Base-by-base conservation (phyloP, 139 green algal genomes). In the Edaphochlamys debaryana region DNA sequence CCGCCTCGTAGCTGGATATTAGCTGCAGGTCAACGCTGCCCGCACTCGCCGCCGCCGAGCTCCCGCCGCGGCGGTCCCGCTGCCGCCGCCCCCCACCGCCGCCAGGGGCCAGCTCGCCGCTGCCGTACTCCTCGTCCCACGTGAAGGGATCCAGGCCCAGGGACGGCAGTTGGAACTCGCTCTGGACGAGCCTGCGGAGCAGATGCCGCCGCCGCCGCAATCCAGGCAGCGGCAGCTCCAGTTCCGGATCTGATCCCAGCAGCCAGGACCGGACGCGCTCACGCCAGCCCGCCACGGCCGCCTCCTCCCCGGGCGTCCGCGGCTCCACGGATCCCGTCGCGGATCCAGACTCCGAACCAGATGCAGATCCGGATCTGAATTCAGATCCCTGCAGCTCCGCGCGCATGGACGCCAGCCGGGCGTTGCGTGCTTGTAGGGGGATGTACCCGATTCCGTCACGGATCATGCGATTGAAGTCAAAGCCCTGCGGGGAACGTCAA, bases 401-500 rank as follows among this genome's bases (percentile, higher is more conserved):
- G n/a, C n/a, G n/a, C n/a, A n/a, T n/a, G n/a, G n/a, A n/a, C n/a
- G n/a, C n/a, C n/a, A n/a, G n/a, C n/a, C n/a, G n/a, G n/a, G n/a
- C n/a, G n/a, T n/a, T n/a, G n/a, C n/a, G n/a, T n/a, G n/a, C n/a
- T n/a, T n/a, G n/a, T n/a, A 90, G 85, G 27, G 85, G 90, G 54
- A 92, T 67, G 89, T 89, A 96, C 9, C 70, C 27, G 7, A 96
- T 78, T 9, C 93, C 93, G 22, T 96, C 88, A 36, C 91, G 87
- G 48, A 96, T 88, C 58, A 90, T 66, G 70, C 94, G 95, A 76
- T 96, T 96, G 85, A 96, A 96, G 69, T 96, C 90, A 85, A 96
- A 96, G 27, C 90, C 87, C 50, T 91, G 56, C 88, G 84, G 25
- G 85, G 90, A 54, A 92, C 67, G 89, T 89, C 96, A 9, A 67